Conservation (phyloP, 495 filamentous ascomycete species). For the Poronia punctata region DNA sequence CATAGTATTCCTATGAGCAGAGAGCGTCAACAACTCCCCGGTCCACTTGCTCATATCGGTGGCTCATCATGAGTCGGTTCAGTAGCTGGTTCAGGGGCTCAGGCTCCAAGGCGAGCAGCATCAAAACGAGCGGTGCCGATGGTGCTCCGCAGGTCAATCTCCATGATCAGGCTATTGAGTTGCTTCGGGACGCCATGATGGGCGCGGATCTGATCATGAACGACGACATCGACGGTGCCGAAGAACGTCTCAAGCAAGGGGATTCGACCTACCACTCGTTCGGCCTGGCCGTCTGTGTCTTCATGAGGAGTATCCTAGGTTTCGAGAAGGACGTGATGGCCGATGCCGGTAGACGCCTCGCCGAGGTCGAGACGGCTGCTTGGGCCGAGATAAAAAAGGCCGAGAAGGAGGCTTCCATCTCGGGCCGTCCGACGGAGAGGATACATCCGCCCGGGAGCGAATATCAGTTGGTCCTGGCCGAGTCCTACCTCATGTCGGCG, state of each 20-base stretch:
- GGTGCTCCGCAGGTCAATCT: slow-evolving; percentile 16
- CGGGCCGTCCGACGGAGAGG: slow-evolving; percentile 18
- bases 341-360: slow-evolving; percentile 67
- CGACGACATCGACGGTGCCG: slow-evolving; percentile 86
- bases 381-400: slow-evolving; percentile 71
- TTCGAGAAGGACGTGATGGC: slow-evolving; percentile 95
- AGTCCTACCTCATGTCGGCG: slow-evolving; percentile 83
- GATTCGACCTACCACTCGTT: slow-evolving; percentile 90
- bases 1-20: slow-evolving; percentile 7
- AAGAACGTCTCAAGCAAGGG: slow-evolving; percentile 61
- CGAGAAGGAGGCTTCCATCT: slow-evolving; percentile 44
- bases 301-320: slow-evolving; percentile 80
- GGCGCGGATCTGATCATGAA: slow-evolving; percentile 66
- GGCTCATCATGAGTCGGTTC: slow-evolving; percentile 22
- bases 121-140: slow-evolving; percentile 15
- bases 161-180: slow-evolving; percentile 23
- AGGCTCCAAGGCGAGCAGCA: slow-evolving; percentile 15
- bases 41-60: background rate
- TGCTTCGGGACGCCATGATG: slow-evolving; percentile 44
- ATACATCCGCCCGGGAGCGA: slow-evolving; percentile 80
- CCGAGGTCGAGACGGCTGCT: slow-evolving; percentile 72
- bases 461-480: slow-evolving; percentile 65
- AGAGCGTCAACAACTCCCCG: background rate
- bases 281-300: slow-evolving; percentile 71
- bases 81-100: slow-evolving; percentile 25